phyloP scores from a whole-genome alignment of 192 early-diverging fungal genomes.

The Rhizoclosmatium sp. region DNA sequence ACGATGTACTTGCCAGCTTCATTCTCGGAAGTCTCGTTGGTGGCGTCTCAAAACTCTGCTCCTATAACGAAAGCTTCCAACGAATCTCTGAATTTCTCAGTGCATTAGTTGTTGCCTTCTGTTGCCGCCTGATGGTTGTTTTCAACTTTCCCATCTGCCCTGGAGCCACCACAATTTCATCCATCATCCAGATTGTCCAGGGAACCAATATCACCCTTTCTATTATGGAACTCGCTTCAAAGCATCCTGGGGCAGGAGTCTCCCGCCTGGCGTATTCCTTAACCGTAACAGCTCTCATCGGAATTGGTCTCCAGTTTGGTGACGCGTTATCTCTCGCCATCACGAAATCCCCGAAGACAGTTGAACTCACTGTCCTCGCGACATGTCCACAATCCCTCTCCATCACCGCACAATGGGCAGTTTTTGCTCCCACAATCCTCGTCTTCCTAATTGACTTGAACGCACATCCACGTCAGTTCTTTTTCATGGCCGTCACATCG shows the following conservation, averaged over 20 bases:
- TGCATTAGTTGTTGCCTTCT: conserved; percentile 15
- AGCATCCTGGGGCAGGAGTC: conserved; percentile 41
- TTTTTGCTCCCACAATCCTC: conserved; percentile 46
- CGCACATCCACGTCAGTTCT: conserved; percentile 47
- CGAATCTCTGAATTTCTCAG: conserved; percentile 18
- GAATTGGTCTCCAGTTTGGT: conserved; percentile 50
- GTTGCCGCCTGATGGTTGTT: conserved; percentile 16
- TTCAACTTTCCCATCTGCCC: conserved; percentile 20
- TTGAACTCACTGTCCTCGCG: conserved; percentile 19
- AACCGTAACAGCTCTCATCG: conserved; percentile 48
- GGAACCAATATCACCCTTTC: conserved; percentile 46
- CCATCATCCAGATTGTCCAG: conserved; percentile 42
- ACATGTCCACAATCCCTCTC: conserved; percentile 24
- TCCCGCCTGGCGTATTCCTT: conserved; percentile 43
- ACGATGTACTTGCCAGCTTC: conserved; percentile 36
- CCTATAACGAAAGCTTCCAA: background rate
- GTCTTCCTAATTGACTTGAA: conserved; percentile 36
- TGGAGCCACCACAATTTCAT: conserved; percentile 37
- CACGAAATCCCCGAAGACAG: background rate
- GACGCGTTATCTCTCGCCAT: conserved; percentile 19
- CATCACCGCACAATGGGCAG: conserved; percentile 1
- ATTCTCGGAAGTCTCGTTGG: conserved; percentile 34
- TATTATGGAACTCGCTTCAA: conserved; percentile 48
- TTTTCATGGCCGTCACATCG: conserved; percentile 41
- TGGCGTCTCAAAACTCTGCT: conserved; percentile 11